Evolutionary conservation across 192 early-diverging fungal genomes (phyloP), one percentile per base, ranked within the genome.

Genomic region (Umbelopsis vinacea): DNA sequence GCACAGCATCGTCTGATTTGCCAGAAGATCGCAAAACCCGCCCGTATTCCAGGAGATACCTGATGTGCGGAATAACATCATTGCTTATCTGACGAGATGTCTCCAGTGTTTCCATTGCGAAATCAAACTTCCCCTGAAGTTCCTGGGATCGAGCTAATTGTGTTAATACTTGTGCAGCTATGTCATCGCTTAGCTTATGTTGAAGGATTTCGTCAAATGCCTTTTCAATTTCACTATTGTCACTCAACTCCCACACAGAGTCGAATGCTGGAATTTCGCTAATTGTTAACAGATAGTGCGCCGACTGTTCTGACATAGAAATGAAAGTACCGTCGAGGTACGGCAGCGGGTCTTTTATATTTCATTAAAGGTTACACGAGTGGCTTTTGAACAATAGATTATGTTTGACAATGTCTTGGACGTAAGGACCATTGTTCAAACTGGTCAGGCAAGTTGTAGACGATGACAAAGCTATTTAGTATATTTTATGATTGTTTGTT

Each of bases 71-170:
- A 45, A 71, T 57, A 12, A 38, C 23, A 15, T 17, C 37, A 22
- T 40, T 33, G 22, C 52, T 57, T n/a, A 43, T 71, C 38, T 54
- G 33, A 23, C 19, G 35, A 23, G 70, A 52, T 17, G 11, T 8
- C 38, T 37, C 35, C n/a, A 71, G 54, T 6, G 70, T 71, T 43
- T 53, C 55, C 17, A 57, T 71, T 14, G 70, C 70, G 26, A 45
- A 15, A 21, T 71, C 70, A 45, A 71, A 71, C 35, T 71, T 46
- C n/a, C 6, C 70, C 21, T 60, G 53, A 21, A 71, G 53, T 0
- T 54, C 70, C 26, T 71, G 70, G 19, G 52, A 40, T n/a, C 70
- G 70, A 23, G 70, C 70, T n/a, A 71, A 53, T 35, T 71, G 70
- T 37, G 70, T 57, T 52, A 71, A 43, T 38, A 54, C 70, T 43